Conservation (phyloP, 495 filamentous ascomycete species). For the Glarea lozoyensis region DNA sequence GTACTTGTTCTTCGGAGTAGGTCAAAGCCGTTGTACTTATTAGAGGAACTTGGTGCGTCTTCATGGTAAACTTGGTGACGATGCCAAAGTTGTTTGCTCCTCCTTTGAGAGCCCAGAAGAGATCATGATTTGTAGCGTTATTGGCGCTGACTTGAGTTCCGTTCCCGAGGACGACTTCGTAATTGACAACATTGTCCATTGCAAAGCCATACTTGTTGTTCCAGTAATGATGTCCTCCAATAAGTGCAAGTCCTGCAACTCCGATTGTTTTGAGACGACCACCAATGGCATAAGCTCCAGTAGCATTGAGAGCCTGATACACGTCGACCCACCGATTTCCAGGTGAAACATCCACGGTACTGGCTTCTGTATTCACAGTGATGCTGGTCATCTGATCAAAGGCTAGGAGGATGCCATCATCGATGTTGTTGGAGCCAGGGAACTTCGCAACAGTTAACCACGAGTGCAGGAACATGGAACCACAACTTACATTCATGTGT, state of each 20-base stretch:
- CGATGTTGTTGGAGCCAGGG: constrained; percentile 19
- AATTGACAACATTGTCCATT: constrained; percentile 34
- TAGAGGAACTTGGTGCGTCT: constrained; percentile 26
- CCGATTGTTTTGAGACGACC: constrained; percentile 46
- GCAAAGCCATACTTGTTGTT: constrained; percentile 31
- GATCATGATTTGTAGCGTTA: constrained; percentile 28
- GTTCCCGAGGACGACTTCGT: constrained; percentile 40
- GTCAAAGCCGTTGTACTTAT: constrained; percentile 6
- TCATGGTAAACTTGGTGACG: constrained; percentile 37
- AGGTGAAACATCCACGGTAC: constrained; percentile 24
- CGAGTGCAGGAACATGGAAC: too few relatives aligned
- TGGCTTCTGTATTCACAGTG: constrained; percentile 16
- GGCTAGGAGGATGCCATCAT: constrained; percentile 24
- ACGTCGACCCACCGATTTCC: constrained; percentile 38
- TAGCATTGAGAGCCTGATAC: constrained; percentile 30
- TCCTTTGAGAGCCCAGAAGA: constrained; percentile 45
- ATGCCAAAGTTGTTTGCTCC: constrained; percentile 46
- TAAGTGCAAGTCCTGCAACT: constrained; percentile 40
- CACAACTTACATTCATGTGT: constrained; percentile 14
- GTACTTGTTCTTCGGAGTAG: neutral
- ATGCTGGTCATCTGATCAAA: constrained; percentile 22
- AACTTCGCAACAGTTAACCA: too few relatives aligned
- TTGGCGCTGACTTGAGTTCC: constrained; percentile 40
- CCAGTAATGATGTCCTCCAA: constrained; percentile 31
- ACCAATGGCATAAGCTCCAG: constrained; percentile 33